Evolutionary conservation across 306 rosid species (phyloP).

Genomic region (Cicer pinnatifidum): DNA sequence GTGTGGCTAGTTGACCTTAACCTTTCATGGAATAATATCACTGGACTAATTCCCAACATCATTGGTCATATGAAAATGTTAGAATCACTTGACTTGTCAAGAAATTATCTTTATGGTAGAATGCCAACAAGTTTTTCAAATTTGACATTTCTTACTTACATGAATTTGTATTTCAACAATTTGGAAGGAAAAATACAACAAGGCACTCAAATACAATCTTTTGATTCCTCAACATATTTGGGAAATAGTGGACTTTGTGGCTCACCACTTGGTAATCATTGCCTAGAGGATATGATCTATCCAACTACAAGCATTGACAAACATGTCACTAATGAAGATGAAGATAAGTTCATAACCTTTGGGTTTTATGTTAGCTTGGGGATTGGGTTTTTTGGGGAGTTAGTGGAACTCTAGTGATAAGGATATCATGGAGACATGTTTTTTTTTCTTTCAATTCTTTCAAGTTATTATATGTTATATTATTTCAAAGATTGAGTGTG

Average conservation of each 20-base stretch:
- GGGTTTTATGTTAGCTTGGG: slow-evolving; percentile 35
- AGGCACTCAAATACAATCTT: background rate
- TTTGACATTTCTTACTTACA: background rate
- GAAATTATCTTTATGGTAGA: slow-evolving; percentile 16
- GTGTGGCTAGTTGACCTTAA: slow-evolving; percentile 41
- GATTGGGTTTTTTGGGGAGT: slow-evolving; percentile 26
- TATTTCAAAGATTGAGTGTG: no score
- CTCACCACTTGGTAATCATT: slow-evolving; percentile 10
- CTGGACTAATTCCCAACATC: slow-evolving; percentile 43
- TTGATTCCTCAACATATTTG: slow-evolving; percentile 13
- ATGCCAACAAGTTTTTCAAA: slow-evolving; percentile 23
- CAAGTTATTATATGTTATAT: no score
- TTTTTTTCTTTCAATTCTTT: no score
- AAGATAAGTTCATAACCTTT: background rate
- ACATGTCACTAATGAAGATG: background rate
- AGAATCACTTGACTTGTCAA: slow-evolving; percentile 49
- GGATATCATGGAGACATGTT: no score
- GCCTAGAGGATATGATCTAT: background rate
- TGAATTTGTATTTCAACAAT: slow-evolving; percentile 26
- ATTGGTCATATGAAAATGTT: slow-evolving; percentile 41
- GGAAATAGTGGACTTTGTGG: slow-evolving; percentile 50
- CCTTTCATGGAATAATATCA: slow-evolving; percentile 43
- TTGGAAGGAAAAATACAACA: background rate
- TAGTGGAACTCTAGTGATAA: no score
- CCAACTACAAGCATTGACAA: background rate